A percentile compares a stretch with the other conserved stretches of the same genome.
phyloP scores from a whole-genome alignment of 1,284 basidiomycete species.

The Agaricales sp. region DNA sequence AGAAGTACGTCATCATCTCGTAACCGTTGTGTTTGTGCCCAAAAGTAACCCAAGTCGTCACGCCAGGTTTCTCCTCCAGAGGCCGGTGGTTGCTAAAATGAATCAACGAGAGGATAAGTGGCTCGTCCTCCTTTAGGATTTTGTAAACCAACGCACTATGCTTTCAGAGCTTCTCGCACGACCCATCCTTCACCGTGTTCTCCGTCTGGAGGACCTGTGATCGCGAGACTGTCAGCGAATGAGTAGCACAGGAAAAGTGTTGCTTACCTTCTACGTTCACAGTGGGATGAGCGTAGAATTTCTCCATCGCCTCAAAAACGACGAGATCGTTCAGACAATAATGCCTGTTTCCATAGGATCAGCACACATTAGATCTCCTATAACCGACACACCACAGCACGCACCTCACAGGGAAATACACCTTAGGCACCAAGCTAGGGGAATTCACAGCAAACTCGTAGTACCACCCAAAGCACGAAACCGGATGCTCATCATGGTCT shows the following conservation, averaged over 20 bases:
- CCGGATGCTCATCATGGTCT: not conserved
- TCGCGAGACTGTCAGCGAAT: not conserved
- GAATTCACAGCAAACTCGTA: not conserved
- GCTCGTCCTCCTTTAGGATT: too few species aligned
- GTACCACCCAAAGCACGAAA: not conserved
- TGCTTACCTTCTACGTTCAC: not conserved
- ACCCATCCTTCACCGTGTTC: not conserved
- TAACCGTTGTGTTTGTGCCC: slow-evolving; percentile 19
- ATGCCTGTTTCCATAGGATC: not conserved
- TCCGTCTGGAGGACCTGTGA: not conserved
- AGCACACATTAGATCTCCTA: not conserved
- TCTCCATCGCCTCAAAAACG: not conserved
- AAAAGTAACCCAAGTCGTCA: slow-evolving; percentile 21
- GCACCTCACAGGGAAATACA: not conserved
- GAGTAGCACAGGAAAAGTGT: not conserved
- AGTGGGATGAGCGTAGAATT: not conserved
- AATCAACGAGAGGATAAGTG: not conserved
- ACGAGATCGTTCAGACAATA: not conserved
- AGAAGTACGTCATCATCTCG: slow-evolving; percentile 22
- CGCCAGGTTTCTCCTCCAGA: slow-evolving; percentile 14
- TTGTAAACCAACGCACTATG: not conserved
- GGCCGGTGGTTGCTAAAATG: slow-evolving; percentile 16
- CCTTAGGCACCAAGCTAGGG: not conserved
- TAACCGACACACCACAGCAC: not conserved
- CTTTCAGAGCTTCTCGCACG: not conserved